Base-by-base conservation (phyloP, 164 flowering plant species). In the Brasenia schreberi region DNA sequence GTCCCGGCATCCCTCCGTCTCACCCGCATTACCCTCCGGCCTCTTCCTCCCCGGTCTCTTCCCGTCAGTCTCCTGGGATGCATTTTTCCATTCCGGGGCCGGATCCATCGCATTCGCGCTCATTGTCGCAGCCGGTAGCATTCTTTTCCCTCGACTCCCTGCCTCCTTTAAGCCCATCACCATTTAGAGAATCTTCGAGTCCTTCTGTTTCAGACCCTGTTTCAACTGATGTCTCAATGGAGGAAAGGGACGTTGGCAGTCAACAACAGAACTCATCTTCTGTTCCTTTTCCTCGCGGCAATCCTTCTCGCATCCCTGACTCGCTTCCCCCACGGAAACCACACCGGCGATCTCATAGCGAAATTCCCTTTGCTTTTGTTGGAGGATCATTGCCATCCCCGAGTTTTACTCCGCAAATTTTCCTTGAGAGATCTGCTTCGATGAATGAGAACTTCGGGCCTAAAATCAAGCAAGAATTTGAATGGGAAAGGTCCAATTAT, bases 281-380 rank as follows among this genome's bases (percentile, higher is more conserved):
- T 7, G 45, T 77, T 1, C 73, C 82, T 58, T 75, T 75, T 52
- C 7, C 77, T 3, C 71, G 78, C 59, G 72, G 75, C 7, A 77
- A 62, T 61, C 64, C 81, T n/a, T n/a, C 45, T 17, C 67, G 85
- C 45, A 68, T 69, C 14, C 76, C 87, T n/a, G 96, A 90, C 63
- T 77, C 78, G 71, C 80, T 92, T 56, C 94, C 97, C 5, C 96
- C 97, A 17, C 81, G 92, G 0, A 95, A 86, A 67, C 80, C 84
- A 7, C 99, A 95, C 75, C 79, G 97, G 65, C 78, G 97, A 65
- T 89, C 97, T 16, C 89, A 69, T 42, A 95, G 97, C 77, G 99
- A 95, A 68, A 84, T 90, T 7, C 96, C 97, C 0, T 87, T 87
- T 72, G 91, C 87, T 44, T 80, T 88, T 68, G 75, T 85, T 4